Evolutionary conservation across 2,329 filamentous ascomycete genomes (phyloP), one percentile per base, ranked within the genome.

Genomic region (Ophiosphaerella narmari): DNA sequence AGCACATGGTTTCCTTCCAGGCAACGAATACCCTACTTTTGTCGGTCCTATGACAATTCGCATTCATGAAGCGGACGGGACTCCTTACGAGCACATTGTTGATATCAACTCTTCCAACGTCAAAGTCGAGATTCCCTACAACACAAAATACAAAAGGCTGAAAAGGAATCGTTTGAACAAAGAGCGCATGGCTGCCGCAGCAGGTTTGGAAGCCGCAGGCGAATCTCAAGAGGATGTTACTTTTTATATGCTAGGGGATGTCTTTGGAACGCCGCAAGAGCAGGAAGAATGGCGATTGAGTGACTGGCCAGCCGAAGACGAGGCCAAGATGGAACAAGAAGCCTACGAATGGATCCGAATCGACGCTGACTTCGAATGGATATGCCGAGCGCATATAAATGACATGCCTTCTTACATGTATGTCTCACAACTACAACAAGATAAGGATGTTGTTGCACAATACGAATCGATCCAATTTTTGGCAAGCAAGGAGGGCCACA

Each of bases 331-430:
- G 92, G 91, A 94, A 48, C 86, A 91, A 57, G 94, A 99, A 70
- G 96, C 91, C 0, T 99, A 97, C 66, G 94, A 99, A 71, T 99
- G 95, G 94, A 96, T 99, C 62, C 88, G 94, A 16, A 89, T 97
- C 76, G 94, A 99, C 72, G 92, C 93, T 13, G 95, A 99, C 74
- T 97, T 97, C 61, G 94, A 99, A 72, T 99, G 94, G 94, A 87
- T 97, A 50, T 94, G 89, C 74, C 87, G 87, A 60, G 89, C 96
- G 73, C 61, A 67, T 43, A 86, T 88, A 53, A 77, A 88, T 41
- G 87, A 87, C 56, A 91, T 97, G 82, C 91, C 91, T 39, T 85
- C 90, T 4, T 97, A 97, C 79, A 99, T 99, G 95, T 97, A 94
- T 70, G 86, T 96, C 50, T 97, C 94, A 18, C 94, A 99, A 72